Conservation (phyloP, 352 stramenopile genomes). For the Phytophthora pinifolia region DNA sequence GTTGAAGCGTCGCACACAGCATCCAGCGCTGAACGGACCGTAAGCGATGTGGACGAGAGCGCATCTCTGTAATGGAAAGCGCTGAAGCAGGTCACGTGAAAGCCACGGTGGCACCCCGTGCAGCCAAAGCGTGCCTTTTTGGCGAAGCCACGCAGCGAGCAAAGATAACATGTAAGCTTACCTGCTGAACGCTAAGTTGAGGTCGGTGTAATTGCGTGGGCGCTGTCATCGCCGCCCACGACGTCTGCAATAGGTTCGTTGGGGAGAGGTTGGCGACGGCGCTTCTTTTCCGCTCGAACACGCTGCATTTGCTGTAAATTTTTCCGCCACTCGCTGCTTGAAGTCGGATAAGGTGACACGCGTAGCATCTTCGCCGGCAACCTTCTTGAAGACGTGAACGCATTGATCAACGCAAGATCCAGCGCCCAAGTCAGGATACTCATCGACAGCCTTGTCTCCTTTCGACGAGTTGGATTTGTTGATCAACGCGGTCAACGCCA, state of each 20-base stretch:
- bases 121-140: slow-evolving; percentile 8
- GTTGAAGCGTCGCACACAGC: slow-evolving; percentile 3
- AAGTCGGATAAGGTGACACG: not conserved
- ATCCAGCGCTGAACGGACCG: slow-evolving; percentile 6
- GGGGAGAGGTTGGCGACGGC: not conserved
- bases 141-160: not conserved
- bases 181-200: not conserved
- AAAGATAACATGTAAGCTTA: slow-evolving; percentile 1
- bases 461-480: no score
- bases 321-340: not conserved
- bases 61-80: slow-evolving; percentile 11
- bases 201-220: not conserved
- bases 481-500: no score
- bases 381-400: not conserved
- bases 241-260: not conserved
- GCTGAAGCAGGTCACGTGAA: slow-evolving; percentile 9
- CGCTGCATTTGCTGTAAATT: not conserved
- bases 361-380: not conserved
- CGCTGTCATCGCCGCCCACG: not conserved
- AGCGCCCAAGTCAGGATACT: not conserved
- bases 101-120: slow-evolving; percentile 10
- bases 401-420: not conserved
- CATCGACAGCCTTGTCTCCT: not conserved
- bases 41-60: slow-evolving; percentile 1
- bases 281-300: not conserved